Percentiles rank a stretch among this genome's conserved stretches.
phyloP scores from a whole-genome alignment of 176 grass and related monocot genomes.

The Aegilops speltoides region DNA sequence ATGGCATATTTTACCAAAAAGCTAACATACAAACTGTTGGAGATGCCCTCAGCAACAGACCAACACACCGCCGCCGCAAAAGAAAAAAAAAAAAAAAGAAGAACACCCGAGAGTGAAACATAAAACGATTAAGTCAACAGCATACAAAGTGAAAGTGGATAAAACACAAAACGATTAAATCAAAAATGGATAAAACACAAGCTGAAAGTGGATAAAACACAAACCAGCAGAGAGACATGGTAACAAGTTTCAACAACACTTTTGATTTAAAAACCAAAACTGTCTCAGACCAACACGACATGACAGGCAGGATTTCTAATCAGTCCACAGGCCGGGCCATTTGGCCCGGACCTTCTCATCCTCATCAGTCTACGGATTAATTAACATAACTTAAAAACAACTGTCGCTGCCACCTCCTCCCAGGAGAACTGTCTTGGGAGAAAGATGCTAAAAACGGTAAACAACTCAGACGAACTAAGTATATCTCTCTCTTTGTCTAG shows the following conservation, averaged over 20 bases:
- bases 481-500: constrained; percentile 30
- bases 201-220: background rate
- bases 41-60: too few species aligned
- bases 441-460: constrained; percentile 8
- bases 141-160: too few species aligned
- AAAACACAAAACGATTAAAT: background rate
- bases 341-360: constrained; percentile 47
- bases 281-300: constrained; percentile 28
- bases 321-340: constrained; percentile 33
- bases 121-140: too few species aligned
- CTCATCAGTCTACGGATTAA: constrained; percentile 40
- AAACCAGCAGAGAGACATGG: background rate
- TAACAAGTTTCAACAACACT: background rate
- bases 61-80: too few species aligned
- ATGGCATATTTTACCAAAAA: too few species aligned
- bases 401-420: constrained; percentile 30
- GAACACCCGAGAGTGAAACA: too few species aligned
- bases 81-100: too few species aligned
- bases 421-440: background rate
- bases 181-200: too few species aligned
- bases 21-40: too few species aligned
- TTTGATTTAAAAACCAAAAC: constrained; percentile 34
- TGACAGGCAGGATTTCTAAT: background rate
- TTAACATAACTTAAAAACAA: constrained; percentile 17
- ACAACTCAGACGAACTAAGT: constrained; percentile 17